A percentile compares a stretch with the other conserved stretches of the same genome.
Conservation (phyloP, 352 stramenopile genomes). For the Phytopythium montanum region DNA sequence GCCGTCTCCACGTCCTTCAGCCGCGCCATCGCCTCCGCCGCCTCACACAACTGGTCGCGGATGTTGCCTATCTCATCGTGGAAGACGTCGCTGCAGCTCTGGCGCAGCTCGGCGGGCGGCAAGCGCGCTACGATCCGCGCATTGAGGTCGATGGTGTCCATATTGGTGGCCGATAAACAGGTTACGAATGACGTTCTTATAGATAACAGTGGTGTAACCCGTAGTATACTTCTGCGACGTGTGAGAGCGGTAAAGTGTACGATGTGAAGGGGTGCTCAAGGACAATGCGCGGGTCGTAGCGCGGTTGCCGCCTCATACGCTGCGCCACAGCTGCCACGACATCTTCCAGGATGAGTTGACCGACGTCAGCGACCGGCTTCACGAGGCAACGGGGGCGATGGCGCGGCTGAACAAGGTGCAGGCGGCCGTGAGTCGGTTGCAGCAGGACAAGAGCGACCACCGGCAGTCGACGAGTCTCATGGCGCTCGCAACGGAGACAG, state of each 20-base stretch:
- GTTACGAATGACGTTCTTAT: no score
- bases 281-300: not conserved
- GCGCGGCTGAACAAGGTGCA: not conserved
- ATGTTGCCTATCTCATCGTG: not conserved
- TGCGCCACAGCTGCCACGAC: constrained; percentile 1
- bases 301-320: not conserved
- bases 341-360: not conserved
- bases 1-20: constrained; percentile 2
- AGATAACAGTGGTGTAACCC: no score
- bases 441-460: not conserved
- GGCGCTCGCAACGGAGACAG: not conserved
- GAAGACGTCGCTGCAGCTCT: not conserved
- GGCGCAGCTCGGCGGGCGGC: not conserved
- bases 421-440: not conserved
- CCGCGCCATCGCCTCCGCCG: not conserved
- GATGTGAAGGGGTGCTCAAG: no score
- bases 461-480: not conserved
- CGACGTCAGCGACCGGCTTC: not conserved
- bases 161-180: no score
- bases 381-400: not conserved
- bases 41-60: not conserved
- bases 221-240: no score
- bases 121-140: not conserved
- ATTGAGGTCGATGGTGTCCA: no score
- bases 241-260: no score